Conservation (phyloP, 1,139 yeast genomes). For the Saccharomyces hybrid region DNA sequence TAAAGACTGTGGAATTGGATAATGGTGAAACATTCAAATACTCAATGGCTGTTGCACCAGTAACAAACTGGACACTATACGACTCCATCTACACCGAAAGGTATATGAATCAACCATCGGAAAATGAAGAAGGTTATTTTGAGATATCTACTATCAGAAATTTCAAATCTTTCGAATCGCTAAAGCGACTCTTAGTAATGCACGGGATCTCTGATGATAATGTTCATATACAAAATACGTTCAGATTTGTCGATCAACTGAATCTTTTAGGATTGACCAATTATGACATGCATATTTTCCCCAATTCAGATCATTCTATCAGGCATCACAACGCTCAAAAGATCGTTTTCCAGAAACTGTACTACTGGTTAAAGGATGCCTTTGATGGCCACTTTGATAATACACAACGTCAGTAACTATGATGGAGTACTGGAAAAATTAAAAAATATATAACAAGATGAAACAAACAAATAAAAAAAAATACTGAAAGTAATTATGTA, state of each 20-base stretch:
- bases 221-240: slow-evolving; percentile 85
- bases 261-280: slow-evolving; percentile 60
- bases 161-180: slow-evolving; percentile 39
- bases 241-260: slow-evolving; percentile 63
- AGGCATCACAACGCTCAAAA: slow-evolving; percentile 68
- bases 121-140: slow-evolving; percentile 43
- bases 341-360: slow-evolving; percentile 67
- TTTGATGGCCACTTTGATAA: slow-evolving; percentile 39
- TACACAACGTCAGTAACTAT: too few species aligned
- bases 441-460: too few species aligned
- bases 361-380: slow-evolving; percentile 64
- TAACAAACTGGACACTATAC: slow-evolving; percentile 71
- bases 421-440: too few species aligned
- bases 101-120: slow-evolving; percentile 65
- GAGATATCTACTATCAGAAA: slow-evolving; percentile 43
- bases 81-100: slow-evolving; percentile 87
- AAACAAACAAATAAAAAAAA: too few species aligned
- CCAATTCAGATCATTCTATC: slow-evolving; percentile 88
- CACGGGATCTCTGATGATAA: slow-evolving; percentile 98
- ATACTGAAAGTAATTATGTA: too few species aligned
- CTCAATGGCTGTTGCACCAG: slow-evolving; percentile 89
- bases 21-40: slow-evolving; percentile 58
- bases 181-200: slow-evolving; percentile 65
- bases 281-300: slow-evolving; percentile 84
- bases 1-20: slow-evolving; percentile 69